phyloP scores from a whole-genome alignment of 2,329 filamentous ascomycete species.

The Xylaria sp. region DNA sequence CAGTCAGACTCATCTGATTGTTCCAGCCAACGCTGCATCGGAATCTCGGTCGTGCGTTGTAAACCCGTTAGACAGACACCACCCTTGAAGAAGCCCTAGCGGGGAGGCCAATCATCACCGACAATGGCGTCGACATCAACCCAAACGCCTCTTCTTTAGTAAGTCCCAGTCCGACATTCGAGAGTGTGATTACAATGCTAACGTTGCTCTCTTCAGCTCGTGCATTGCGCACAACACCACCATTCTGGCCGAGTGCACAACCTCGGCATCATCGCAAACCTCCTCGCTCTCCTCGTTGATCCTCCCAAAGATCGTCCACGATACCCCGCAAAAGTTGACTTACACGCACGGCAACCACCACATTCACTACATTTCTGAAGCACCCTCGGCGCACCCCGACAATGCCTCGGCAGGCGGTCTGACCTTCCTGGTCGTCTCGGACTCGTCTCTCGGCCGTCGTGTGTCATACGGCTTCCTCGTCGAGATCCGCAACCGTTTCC shows the following conservation, averaged over 20 bases:
- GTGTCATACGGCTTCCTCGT: constrained; percentile 90
- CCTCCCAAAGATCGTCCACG: constrained; percentile 89
- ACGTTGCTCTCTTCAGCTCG: constrained; percentile 50
- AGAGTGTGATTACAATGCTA: background rate
- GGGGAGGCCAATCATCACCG: constrained; percentile 4
- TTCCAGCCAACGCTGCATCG: background rate
- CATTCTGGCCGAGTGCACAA: constrained; percentile 88
- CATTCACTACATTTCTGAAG: constrained; percentile 92
- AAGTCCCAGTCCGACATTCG: constrained; percentile 32
- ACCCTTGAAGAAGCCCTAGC: background rate
- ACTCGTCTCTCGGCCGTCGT: constrained; percentile 73
- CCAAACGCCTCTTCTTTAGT: constrained; percentile 69
- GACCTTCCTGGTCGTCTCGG: constrained; percentile 86
- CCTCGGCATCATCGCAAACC: constrained; percentile 74
- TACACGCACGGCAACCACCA: constrained; percentile 89
- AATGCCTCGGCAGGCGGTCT: constrained; percentile 68
- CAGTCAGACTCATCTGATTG: background rate
- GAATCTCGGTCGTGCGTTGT: background rate
- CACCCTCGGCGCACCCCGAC: constrained; percentile 59
- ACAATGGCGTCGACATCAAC: constrained; percentile 68
- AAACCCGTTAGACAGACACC: background rate
- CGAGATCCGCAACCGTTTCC: constrained; percentile 84
- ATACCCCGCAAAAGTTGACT: constrained; percentile 76
- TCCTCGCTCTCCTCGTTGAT: constrained; percentile 87
- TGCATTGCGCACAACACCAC: constrained; percentile 93